phyloP scores from a whole-genome alignment of 352 stramenopile genomes.

The Achlya hypogyna region DNA sequence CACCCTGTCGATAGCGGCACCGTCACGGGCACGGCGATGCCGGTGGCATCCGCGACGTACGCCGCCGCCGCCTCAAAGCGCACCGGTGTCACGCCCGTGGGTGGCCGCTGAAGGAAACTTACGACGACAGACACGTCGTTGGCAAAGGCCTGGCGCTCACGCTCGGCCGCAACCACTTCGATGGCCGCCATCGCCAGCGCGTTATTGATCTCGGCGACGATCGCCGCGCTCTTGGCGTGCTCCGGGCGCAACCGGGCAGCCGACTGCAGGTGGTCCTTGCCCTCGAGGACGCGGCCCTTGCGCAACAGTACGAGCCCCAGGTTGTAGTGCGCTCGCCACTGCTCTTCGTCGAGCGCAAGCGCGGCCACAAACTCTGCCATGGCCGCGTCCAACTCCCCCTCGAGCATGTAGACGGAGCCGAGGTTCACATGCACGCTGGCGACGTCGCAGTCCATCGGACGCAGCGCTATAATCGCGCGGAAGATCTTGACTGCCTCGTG shows the following conservation, averaged over 20 bases:
- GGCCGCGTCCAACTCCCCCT: not conserved
- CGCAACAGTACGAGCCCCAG: not conserved
- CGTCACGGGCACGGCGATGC: slow-evolving; percentile 6
- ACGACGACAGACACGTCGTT: slow-evolving; percentile 16
- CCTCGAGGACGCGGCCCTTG: slow-evolving; percentile 4
- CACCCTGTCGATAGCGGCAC: slow-evolving; percentile 1
- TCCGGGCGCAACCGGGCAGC: not conserved
- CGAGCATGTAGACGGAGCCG: not conserved
- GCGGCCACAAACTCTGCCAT: not conserved
- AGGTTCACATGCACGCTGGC: not conserved
- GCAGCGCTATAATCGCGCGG: not conserved
- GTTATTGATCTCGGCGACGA: not conserved
- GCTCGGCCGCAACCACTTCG: not conserved
- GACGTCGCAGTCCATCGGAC: not conserved
- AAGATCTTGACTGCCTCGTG: slow-evolving; percentile 12
- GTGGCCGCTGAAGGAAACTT: not conserved
- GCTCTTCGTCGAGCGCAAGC: not conserved
- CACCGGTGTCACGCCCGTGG: not conserved
- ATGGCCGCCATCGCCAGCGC: not conserved
- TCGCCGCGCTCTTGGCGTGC: not conserved
- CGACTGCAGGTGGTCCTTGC: not conserved
- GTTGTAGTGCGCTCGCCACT: slow-evolving; percentile 10
- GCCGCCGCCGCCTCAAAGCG: not conserved
- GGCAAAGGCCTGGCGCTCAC: slow-evolving; percentile 7
- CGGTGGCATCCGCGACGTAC: not conserved